Evolutionary conservation across 177 flowering plant genomes (phyloP), one percentile per base, ranked within the genome.

Genomic region (Tripterygium wilfordii): DNA sequence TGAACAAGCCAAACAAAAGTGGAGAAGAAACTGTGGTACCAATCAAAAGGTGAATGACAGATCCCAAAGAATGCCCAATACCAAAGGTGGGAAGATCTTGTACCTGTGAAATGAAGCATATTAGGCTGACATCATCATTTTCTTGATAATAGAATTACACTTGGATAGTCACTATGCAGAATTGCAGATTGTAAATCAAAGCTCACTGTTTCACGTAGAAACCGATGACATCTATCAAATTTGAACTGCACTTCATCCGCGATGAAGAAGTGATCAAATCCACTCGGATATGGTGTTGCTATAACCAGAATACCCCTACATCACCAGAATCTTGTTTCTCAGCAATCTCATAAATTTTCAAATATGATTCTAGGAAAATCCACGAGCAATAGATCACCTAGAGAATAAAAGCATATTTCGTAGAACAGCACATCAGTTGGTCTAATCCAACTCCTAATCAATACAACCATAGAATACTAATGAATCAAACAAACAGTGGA

Each of bases 201-300:
- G 31, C 89, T 68, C 60, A 86, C 97, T 20, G 66, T 65, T 52
- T 79, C 91, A 29, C 73, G 73, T 23, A 91, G 71, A 63, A 38
- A 66, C 29, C 96, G 78, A 56, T 74, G 51, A 56, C 96, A 85
- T 64, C 96, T 65, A 60, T 91, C 98, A 61, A 78, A 87, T 68
- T 91, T 91, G 61, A 83, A 85, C 51, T 91, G 98, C 42, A 76
- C 96, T 68, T 91, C 96, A 70, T 91, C 96, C 32, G 98, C 92
- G 64, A 91, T 91, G 57, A 58, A 61, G 76, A 91, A 85, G 68
- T 88, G 80, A 71, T 91, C 98, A 53, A 91, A 88, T 48, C 98
- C 98, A 65, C 98, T 85, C 43, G 96, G 76, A 71, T 77, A 91
- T 37, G 98, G 98, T 39, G 98, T 87, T 16, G 98, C 96, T 56